Percentiles rank a stretch among this genome's conserved stretches.
phyloP scores from a whole-genome alignment of 2,329 filamentous ascomycete genomes.

The Cadophora gregata region DNA sequence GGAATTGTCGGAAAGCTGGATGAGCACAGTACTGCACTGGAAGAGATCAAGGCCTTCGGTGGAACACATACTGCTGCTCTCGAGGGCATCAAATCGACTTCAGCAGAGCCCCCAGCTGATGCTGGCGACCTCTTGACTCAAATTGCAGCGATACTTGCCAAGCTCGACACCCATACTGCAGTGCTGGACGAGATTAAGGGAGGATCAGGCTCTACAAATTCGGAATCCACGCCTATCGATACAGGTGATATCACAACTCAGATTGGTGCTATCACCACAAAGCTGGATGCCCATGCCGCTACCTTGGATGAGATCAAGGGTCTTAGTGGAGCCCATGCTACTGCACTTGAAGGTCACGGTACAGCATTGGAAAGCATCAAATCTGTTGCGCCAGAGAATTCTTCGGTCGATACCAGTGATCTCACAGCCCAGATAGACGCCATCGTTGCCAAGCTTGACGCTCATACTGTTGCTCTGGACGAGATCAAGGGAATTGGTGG shows the following conservation, averaged over 20 bases:
- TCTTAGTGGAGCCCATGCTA: slow-evolving; percentile 21
- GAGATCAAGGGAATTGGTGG: slow-evolving; percentile 25
- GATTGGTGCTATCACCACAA: slow-evolving; percentile 22
- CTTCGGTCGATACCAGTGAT: neutral
- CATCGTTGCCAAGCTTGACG: slow-evolving; percentile 17
- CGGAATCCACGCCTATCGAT: neutral
- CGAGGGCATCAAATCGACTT: slow-evolving; percentile 18
- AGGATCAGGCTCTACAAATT: slow-evolving; percentile 8
- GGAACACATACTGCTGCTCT: slow-evolving; percentile 27
- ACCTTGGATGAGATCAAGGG: slow-evolving; percentile 34
- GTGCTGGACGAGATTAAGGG: slow-evolving; percentile 29
- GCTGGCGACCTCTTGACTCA: slow-evolving; percentile 14
- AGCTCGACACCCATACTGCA: slow-evolving; percentile 22
- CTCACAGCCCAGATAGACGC: slow-evolving; percentile 20
- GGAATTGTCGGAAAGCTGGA: slow-evolving; percentile 21
- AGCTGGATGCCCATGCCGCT: slow-evolving; percentile 26
- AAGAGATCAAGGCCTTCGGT: slow-evolving; percentile 17
- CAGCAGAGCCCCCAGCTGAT: neutral
- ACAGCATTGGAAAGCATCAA: slow-evolving; percentile 28
- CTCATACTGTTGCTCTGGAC: slow-evolving; percentile 26
- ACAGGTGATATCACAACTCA: slow-evolving; percentile 19
- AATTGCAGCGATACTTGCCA: slow-evolving; percentile 17
- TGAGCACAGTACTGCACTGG: slow-evolving; percentile 20
- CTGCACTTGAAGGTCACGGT: slow-evolving; percentile 29
- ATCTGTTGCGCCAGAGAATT: neutral